A percentile compares a stretch with the other conserved stretches of the same genome.
These are phyloP conservation scores for Penicillium sp. DNA, from an alignment of 2,329 filamentous ascomycete species.

Conservation along the genomic window DNA sequence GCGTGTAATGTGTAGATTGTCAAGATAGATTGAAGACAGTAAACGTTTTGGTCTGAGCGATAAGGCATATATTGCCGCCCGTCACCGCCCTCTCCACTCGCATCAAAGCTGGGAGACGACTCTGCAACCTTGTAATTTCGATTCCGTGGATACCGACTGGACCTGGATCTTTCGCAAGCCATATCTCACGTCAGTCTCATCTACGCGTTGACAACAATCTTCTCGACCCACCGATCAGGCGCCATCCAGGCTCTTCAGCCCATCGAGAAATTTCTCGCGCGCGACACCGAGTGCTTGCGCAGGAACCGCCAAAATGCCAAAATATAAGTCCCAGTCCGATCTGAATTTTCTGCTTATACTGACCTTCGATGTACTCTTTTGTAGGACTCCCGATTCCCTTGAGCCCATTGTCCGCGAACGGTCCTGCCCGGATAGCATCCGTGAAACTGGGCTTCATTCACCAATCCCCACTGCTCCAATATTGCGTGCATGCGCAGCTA, in stretches of 20 bases:
- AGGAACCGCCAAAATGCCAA: slow-evolving; percentile 61
- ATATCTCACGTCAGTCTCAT: background rate
- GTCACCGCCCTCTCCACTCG: slow-evolving; percentile 5
- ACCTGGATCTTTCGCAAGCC: background rate
- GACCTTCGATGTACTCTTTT: slow-evolving; percentile 59
- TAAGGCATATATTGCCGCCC: slow-evolving; percentile 8
- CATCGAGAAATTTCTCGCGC: slow-evolving; percentile 20
- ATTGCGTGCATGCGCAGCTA: background rate
- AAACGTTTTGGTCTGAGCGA: no score
- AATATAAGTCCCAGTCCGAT: slow-evolving; percentile 59
- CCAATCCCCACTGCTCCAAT: background rate
- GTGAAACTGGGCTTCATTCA: background rate
- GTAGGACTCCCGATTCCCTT: slow-evolving; percentile 42
- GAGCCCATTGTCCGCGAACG: background rate
- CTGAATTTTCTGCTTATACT: slow-evolving; percentile 23
- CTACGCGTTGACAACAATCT: background rate
- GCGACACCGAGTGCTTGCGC: slow-evolving; percentile 16
- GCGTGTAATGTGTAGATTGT: no score
- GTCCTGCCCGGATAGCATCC: no score
- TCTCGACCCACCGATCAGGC: background rate
- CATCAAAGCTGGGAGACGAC: background rate
- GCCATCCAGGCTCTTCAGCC: background rate
- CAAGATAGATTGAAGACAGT: no score
- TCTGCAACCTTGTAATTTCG: background rate
- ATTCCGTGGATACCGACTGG: background rate